Evolutionary conservation across 2,329 filamentous ascomycete genomes (phyloP).

Genomic region (Diplodia mutila): DNA sequence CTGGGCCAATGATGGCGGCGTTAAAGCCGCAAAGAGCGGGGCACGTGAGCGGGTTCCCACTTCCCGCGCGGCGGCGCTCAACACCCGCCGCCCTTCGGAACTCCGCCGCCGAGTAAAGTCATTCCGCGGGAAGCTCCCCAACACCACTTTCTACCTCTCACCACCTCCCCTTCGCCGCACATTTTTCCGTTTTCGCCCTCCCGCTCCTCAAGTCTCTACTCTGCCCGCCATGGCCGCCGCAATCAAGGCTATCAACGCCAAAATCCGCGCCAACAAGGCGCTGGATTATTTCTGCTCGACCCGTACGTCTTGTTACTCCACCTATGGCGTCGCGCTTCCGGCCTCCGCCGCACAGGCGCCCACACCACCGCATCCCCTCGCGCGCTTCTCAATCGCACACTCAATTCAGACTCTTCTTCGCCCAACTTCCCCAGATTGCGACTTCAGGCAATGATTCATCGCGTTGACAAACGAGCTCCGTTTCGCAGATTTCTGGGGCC

Average conservation of each 20-base stretch:
- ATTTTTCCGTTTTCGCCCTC: not conserved
- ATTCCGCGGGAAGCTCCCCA: slow-evolving; percentile 17
- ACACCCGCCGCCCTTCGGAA: slow-evolving; percentile 20
- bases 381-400: not conserved
- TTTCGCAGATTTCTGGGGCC: slow-evolving; percentile 56
- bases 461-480: slow-evolving; percentile 1
- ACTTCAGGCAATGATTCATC: not conserved
- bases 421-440: not conserved
- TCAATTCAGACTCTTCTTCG: not conserved
- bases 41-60: slow-evolving; percentile 19
- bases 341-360: slow-evolving; percentile 8
- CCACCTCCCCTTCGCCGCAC: slow-evolving; percentile 1
- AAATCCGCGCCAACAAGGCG: slow-evolving; percentile 55
- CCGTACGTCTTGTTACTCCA: slow-evolving; percentile 46
- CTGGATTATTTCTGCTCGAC: slow-evolving; percentile 58
- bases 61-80: slow-evolving; percentile 4
- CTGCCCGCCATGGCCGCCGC: slow-evolving; percentile 53
- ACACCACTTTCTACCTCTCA: slow-evolving; percentile 10
- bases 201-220: slow-evolving; percentile 12
- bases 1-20: slow-evolving; percentile 4
- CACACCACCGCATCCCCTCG: not conserved
- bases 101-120: slow-evolving; percentile 22
- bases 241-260: slow-evolving; percentile 58
- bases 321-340: slow-evolving; percentile 23
- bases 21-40: slow-evolving; percentile 8